Evolutionary conservation across 1,284 basidiomycete species (phyloP).

Genomic region (Rhodotorula sp.): DNA sequence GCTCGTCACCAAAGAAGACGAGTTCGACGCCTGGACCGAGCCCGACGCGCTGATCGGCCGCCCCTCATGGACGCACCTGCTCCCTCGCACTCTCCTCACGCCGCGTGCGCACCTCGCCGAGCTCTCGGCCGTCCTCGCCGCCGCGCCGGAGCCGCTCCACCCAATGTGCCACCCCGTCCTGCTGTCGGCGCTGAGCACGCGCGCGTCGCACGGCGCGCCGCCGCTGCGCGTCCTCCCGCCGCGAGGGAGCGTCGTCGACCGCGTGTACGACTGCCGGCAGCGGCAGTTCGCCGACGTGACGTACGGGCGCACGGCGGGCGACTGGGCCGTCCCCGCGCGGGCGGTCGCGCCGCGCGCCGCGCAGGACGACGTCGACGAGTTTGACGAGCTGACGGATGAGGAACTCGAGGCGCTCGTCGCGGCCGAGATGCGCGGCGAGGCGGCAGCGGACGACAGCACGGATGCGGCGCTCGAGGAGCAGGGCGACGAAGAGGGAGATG

Average conservation of each 20-base stretch:
- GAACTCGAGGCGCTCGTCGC: background rate
- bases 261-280: conserved; percentile 27
- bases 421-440: background rate
- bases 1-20: background rate
- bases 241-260: conserved; percentile 23
- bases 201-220: background rate
- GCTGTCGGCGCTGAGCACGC: conserved; percentile 17
- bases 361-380: background rate
- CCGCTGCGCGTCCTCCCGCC: conserved; percentile 33
- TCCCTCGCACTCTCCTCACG: conserved; percentile 26
- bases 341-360: background rate
- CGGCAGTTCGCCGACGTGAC: conserved; percentile 24
- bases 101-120: conserved; percentile 13
- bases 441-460: background rate
- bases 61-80: conserved; percentile 21
- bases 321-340: conserved; percentile 4
- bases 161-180: conserved; percentile 31
- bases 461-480: background rate
- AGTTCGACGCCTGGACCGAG: conserved; percentile 22
- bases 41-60: conserved; percentile 26
- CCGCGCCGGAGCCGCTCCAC: conserved; percentile 1
- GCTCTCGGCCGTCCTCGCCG: conserved; percentile 13
- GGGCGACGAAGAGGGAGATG: background rate
- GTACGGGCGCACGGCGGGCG: conserved; percentile 13
- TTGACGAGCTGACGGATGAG: background rate